Conservation (phyloP, 257 asterid species). For the Jasminum sambac region DNA sequence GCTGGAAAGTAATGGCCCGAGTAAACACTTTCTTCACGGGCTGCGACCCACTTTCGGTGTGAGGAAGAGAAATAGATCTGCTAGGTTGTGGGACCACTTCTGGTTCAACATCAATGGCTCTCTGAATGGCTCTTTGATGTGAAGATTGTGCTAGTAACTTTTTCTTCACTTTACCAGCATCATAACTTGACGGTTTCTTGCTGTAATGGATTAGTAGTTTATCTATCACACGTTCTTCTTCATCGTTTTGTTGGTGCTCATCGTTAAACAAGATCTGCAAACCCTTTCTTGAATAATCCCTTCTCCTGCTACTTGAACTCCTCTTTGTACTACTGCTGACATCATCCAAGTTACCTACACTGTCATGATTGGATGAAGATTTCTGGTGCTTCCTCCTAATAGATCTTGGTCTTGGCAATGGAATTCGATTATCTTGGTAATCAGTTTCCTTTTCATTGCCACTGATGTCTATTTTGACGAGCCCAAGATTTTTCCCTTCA, state of each 20-base stretch:
- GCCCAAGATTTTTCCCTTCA: constrained; percentile 30
- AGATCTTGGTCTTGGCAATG: constrained; percentile 72
- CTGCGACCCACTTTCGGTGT: constrained; percentile 35
- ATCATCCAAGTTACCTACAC: constrained; percentile 42
- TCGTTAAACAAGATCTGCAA: constrained; percentile 55
- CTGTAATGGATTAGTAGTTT: constrained; percentile 82
- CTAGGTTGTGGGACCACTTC: constrained; percentile 41
- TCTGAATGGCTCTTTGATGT: constrained; percentile 18
- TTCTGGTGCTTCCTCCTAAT: constrained; percentile 66
- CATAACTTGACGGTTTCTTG: constrained; percentile 65
- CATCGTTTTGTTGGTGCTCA: constrained; percentile 49
- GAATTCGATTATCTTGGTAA: constrained; percentile 40
- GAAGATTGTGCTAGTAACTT: constrained; percentile 31
- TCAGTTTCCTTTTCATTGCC: constrained; percentile 35
- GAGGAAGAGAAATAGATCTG: constrained; percentile 81
- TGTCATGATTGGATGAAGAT: constrained; percentile 43
- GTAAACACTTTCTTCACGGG: constrained; percentile 45
- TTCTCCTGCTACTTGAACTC: constrained; percentile 71
- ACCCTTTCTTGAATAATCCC: constrained; percentile 70
- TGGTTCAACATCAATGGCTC: constrained; percentile 29
- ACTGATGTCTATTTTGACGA: constrained; percentile 24
- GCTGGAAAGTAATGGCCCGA: constrained; percentile 77
- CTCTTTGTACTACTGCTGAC: constrained; percentile 38
- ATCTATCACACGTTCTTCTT: constrained; percentile 82
- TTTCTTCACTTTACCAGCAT: constrained; percentile 42